Base-by-base conservation (phyloP, 2,329 filamentous ascomycete genomes). In the Colletotrichum eremochloae region DNA sequence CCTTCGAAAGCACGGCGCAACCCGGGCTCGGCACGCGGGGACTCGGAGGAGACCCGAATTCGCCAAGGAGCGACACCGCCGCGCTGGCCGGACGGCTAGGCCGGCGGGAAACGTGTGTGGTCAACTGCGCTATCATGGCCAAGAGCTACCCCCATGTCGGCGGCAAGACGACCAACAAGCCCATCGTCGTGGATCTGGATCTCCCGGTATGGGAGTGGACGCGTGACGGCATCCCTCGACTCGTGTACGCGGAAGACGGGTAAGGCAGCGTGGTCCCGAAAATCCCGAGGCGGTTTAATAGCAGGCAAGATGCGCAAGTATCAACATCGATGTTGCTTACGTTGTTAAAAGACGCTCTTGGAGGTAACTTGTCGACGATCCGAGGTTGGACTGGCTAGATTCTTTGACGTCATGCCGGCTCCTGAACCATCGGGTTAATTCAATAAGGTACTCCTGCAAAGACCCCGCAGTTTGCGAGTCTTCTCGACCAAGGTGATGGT, bases 121-220 rank as follows among this genome's bases (percentile, higher is more conserved):
- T 96, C 76, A 97, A 97, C 82, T 93, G 93, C 38, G 91, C 94
- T 29, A 91, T 95, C 74, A 88, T 93, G 86, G 90, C 90, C 55
- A 90, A 86, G 31, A 91, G 88, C 73, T 91, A 89, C 81, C 91
- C 91, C 62, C 90, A 92, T 74, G 77, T 76, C 1, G 86, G 85
- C 1, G 89, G 89, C 20, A 93, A 91, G 79, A 86, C 82, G 73
- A 90, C 93, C 81, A 91, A 95, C 81, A 93, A 95, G 79, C 92
- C 94, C 29, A 92, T 97, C 75, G 91, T 97, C n/a, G 90, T 97
- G 15, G 94, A 97, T 79, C 78, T 97, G 40, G 90, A 95, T 75
- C 83, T 96, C 73, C 91, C 92, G 0, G 84, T 91, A 29, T 89
- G 86, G 84, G 78, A 81, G 62, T 70, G 53, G 77, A 76, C 50